phyloP scores from a whole-genome alignment of 2,329 filamentous ascomycete species.

The Aureobasidium sp. region DNA sequence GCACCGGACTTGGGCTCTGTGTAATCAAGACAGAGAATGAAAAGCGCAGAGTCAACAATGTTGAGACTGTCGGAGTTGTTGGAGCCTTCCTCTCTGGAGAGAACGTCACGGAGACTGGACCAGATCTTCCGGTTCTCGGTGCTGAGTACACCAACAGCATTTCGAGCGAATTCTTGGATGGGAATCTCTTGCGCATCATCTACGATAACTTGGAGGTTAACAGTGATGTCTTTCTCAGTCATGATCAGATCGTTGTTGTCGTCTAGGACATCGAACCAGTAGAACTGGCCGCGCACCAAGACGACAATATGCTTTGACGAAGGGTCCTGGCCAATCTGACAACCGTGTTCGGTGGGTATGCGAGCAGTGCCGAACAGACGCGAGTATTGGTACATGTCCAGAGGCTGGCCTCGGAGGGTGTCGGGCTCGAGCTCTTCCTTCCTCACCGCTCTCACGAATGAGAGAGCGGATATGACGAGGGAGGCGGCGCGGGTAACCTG shows the following conservation, averaged over 20 bases:
- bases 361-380: constrained; percentile 89
- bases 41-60: constrained; percentile 89
- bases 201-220: constrained; percentile 86
- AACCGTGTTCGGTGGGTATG: constrained; percentile 88
- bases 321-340: constrained; percentile 90
- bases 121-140: constrained; percentile 95
- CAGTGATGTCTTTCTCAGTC: constrained; percentile 84
- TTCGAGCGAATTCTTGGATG: constrained; percentile 91
- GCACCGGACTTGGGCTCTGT: constrained; percentile 73
- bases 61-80: constrained; percentile 95
- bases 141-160: constrained; percentile 83
- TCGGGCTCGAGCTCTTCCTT: constrained; percentile 90
- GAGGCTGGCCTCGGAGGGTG: constrained; percentile 67
- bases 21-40: constrained; percentile 86
- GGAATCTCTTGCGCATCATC: constrained; percentile 84
- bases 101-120: constrained; percentile 80
- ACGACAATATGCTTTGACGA: constrained; percentile 90
- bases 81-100: constrained; percentile 75
- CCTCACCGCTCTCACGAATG: constrained; percentile 86
- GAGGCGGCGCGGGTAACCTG: constrained; percentile 93
- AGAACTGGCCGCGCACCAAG: constrained; percentile 89
- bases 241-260: constrained; percentile 93
- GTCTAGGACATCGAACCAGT: constrained; percentile 97
- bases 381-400: constrained; percentile 98
- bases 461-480: constrained; percentile 77